Evolutionary conservation across 1,284 basidiomycete species (phyloP), one percentile per base, ranked within the genome.

Genomic region (Tylopilus sp.): DNA sequence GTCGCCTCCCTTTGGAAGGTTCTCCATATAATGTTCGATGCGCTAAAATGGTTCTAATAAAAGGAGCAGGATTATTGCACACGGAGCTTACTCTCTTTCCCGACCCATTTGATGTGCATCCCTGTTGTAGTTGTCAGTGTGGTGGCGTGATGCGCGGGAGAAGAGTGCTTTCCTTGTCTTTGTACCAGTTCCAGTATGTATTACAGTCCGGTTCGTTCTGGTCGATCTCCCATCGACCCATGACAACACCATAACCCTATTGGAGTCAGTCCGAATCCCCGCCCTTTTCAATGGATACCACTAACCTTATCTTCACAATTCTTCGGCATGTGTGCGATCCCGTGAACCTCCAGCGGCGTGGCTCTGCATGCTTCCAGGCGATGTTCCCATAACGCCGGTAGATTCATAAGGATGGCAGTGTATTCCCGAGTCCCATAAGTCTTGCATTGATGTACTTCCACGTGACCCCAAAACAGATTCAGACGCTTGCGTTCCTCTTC

Each of bases 351-450:
- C 2, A 66, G 49, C 2, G 59, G 49, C 0, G 55, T 64, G 8
- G 49, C 55, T 15, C 35, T 61, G 44, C 65, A 64, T 1, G 54
- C 62, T 19, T 56, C 49, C 13, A 66, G 25, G 3, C 51, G 55
- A 1, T 10, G 48, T 15, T 7, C 35, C 51, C 54, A 66, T 2
- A 19, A 18, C 13, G 4, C 5, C 1, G 62, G 64, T 3, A 58
- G 18, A 36, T 66, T 67, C 49, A 46, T 37, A 0, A 67, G 59
- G 3, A 46, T 37, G 0, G 63, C 63, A 6, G 53, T 53, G 10
- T 67, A 67, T 39, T 66, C 57, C 38, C 58, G 51, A 8, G 63
- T 63, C 2, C 44, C 65, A 13, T 63, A 66, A 1, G 55, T 63
- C 35, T 37, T 62, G 52, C 64, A 64, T 10, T 45, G 44, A 26